phyloP scores from a whole-genome alignment of 1,139 yeast genomes.

The Taphrina wiesneri region DNA sequence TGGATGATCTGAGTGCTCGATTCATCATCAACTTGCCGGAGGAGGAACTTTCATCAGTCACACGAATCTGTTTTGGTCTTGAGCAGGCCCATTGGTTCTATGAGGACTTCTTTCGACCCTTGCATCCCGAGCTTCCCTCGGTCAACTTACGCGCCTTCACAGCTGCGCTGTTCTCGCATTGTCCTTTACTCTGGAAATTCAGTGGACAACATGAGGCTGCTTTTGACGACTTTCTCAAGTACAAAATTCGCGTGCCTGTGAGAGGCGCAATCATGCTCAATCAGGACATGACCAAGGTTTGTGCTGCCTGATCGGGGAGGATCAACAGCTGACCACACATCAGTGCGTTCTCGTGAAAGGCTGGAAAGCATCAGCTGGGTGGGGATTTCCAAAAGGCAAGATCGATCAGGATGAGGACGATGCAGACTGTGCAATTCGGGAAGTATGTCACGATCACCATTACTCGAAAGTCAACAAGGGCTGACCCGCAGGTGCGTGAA shows the following conservation, averaged over 20 bases:
- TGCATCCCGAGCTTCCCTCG: slow-evolving; percentile 74
- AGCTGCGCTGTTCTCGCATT: slow-evolving; percentile 65
- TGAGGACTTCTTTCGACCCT: slow-evolving; percentile 74
- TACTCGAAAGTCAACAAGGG: background rate
- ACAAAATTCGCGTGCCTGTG: slow-evolving; percentile 90
- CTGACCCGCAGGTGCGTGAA: slow-evolving; percentile 54
- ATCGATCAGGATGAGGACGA: slow-evolving; percentile 92
- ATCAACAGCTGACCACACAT: background rate
- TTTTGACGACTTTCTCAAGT: slow-evolving; percentile 70
- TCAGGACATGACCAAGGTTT: slow-evolving; percentile 63
- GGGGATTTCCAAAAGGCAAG: slow-evolving; percentile 98
- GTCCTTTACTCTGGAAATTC: slow-evolving; percentile 88
- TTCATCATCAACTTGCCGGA: slow-evolving; percentile 89
- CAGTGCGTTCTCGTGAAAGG: slow-evolving; percentile 71
- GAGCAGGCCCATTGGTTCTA: slow-evolving; percentile 99
- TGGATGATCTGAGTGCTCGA: slow-evolving; percentile 75
- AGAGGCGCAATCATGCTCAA: slow-evolving; percentile 92
- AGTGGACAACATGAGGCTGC: slow-evolving; percentile 71
- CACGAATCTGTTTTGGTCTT: slow-evolving; percentile 85
- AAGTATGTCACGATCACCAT: slow-evolving; percentile 48
- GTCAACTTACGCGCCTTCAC: slow-evolving; percentile 82
- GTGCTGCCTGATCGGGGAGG: background rate
- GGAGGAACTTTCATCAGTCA: slow-evolving; percentile 83
- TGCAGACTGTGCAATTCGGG: slow-evolving; percentile 89
- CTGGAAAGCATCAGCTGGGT: slow-evolving; percentile 68